Evolutionary conservation across 1,284 basidiomycete species (phyloP), one percentile per base, ranked within the genome.

Genomic region (Microbotryum silenes-acaulis): DNA sequence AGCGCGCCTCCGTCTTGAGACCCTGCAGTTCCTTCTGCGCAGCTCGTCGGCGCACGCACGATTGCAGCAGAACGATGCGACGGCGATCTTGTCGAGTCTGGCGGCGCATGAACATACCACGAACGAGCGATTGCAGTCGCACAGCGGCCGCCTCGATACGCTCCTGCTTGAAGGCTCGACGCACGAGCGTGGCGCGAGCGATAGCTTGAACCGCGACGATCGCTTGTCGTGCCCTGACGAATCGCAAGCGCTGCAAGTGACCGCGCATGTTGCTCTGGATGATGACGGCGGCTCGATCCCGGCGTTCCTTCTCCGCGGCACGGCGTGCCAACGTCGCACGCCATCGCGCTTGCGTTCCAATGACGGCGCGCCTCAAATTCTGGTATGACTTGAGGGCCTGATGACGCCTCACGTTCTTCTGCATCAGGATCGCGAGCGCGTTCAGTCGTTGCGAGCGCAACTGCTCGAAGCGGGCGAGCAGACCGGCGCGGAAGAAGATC

Each of bases 401-500:
- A 54, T 85, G 82, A 51, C 92, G 81, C 51, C 89, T 82, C 78
- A 97, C 86, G 75, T 97, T 97, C 83, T 98, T 98, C 79, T 98
- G 96, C 18, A 99, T 88, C 53, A 96, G 82, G 16, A 91, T 97
- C 60, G 94, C 91, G 74, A 98, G 84, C 21, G 85, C 80, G 73
- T 97, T 94, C 60, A 98, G 82, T 63, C 88, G 83, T 64, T 89
- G 85, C 8, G 90, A 86, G 31, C 96, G 87, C 56, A 92, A 79
- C 42, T 91, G 86, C 77, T 99, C 96, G 57, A 99, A 82, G 18
- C 89, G 87, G n/a, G 96, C 94, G 49, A 99, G 86, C 89, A 98
- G 97, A 68, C 96, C 96, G 14, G 96, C 92, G 59, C 96, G 85
- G 84, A 99, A 98, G 80, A 99, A 99, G 72, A 99, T 96, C 79